Conservation (phyloP, 2,329 filamentous ascomycete species). For the Zymoseptoria ardabiliae region DNA sequence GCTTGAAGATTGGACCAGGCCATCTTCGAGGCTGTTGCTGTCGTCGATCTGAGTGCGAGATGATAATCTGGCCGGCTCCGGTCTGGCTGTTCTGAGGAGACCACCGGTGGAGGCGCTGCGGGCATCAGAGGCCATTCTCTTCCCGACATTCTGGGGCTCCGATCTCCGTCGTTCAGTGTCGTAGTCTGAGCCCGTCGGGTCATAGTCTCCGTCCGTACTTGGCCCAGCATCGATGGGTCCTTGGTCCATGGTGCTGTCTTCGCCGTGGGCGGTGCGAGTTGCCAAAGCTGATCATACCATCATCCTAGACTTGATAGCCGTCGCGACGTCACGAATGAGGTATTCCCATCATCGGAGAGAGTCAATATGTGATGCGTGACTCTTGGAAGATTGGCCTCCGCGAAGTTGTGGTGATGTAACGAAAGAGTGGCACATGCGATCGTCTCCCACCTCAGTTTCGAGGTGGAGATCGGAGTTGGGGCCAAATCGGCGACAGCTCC, state of each 20-base stretch:
- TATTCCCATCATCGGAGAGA: no score
- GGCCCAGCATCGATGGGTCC: slow-evolving; percentile 27
- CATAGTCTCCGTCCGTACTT: slow-evolving; percentile 19
- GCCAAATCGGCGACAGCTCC: not conserved
- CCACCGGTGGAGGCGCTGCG: not conserved
- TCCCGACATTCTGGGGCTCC: slow-evolving; percentile 2
- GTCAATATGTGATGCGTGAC: no score
- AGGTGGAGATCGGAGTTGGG: not conserved
- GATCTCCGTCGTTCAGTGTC: slow-evolving; percentile 14
- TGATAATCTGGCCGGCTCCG: slow-evolving; percentile 1
- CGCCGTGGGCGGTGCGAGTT: not conserved
- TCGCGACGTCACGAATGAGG: no score
- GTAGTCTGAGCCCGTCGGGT: slow-evolving; percentile 10
- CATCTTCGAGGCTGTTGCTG: slow-evolving; percentile 9
- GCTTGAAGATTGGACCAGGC: not conserved
- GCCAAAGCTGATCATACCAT: not conserved
- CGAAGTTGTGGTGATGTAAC: not conserved
- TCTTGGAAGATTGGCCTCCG: not conserved
- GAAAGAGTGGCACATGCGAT: not conserved
- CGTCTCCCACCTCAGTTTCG: not conserved
- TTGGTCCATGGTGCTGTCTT: slow-evolving; percentile 20
- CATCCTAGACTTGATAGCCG: not conserved
- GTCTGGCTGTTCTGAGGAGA: slow-evolving; percentile 1
- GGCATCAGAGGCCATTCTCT: not conserved
- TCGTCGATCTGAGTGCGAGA: slow-evolving; percentile 1